A percentile compares a stretch with the other conserved stretches of the same genome.
These are phyloP conservation scores for Ramaria sp. DNA, from an alignment of 768 basidiomycete genomes.

Conservation along the genomic window DNA sequence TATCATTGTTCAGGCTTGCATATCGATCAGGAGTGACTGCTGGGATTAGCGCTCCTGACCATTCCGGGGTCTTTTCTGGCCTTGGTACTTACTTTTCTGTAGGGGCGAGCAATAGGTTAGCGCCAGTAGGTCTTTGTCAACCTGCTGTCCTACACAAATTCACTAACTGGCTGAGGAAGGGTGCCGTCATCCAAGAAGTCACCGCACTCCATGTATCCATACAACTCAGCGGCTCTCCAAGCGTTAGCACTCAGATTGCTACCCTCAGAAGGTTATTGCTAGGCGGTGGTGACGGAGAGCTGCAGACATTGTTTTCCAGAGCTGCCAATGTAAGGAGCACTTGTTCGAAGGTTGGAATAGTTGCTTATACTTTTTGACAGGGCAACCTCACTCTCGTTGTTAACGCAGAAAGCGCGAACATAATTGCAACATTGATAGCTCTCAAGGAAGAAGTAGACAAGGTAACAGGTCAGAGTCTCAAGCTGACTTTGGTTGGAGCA, in stretches of 20 bases:
- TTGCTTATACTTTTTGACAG: constrained; percentile 7
- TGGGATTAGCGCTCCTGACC: constrained; percentile 49
- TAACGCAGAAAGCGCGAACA: constrained; percentile 56
- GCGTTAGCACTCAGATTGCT: constrained; percentile 27
- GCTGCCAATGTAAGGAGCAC: background rate
- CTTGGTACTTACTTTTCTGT: constrained; percentile 51
- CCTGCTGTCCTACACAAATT: background rate
- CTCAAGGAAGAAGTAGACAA: constrained; percentile 60
- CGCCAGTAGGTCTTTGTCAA: constrained; percentile 13
- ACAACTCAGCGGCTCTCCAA: constrained; percentile 21
- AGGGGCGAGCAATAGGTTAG: constrained; percentile 47
- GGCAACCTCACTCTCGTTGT: constrained; percentile 27
- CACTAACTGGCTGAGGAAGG: constrained; percentile 15
- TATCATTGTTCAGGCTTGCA: constrained; percentile 60
- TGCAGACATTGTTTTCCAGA: background rate
- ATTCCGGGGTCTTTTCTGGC: constrained; percentile 48
- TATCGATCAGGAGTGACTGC: constrained; percentile 67
- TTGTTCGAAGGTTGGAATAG: background rate
- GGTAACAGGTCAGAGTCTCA: constrained; percentile 43
- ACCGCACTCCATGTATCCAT: constrained; percentile 52
- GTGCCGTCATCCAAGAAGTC: constrained; percentile 55
- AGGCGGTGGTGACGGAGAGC: constrained; percentile 12
- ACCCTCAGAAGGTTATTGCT: constrained; percentile 22
- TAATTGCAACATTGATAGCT: constrained; percentile 57
- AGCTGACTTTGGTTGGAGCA: constrained; percentile 52